Conservation (phyloP, 768 basidiomycete genomes). For the Psilocybe cyanescens region DNA sequence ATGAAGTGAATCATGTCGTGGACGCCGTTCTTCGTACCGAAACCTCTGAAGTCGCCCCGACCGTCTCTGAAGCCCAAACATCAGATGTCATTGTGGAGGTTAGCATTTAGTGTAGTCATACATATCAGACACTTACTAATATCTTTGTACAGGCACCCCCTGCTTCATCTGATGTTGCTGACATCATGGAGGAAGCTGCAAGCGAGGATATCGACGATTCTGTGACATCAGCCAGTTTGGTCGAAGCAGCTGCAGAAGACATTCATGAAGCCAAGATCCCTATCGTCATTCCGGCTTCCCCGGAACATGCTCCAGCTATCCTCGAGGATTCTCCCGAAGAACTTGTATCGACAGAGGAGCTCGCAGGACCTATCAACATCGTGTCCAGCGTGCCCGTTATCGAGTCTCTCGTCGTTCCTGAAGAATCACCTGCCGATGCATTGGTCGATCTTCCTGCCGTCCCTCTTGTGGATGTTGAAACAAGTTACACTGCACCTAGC, state of each 20-base stretch:
- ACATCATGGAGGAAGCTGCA: background rate
- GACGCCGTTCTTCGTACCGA: background rate
- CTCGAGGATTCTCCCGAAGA: background rate
- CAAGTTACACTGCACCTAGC: background rate
- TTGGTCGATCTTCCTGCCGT: conserved; percentile 14
- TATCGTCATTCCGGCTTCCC: background rate
- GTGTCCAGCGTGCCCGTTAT: conserved; percentile 11
- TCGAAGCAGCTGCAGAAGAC: background rate
- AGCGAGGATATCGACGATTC: background rate
- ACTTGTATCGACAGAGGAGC: background rate
- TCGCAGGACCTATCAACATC: conserved; percentile 4
- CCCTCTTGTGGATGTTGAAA: conserved; percentile 10
- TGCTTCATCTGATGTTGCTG: background rate
- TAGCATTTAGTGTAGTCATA: background rate
- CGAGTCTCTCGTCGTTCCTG: conserved; percentile 7
- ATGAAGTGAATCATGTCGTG: background rate
- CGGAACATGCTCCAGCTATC: background rate
- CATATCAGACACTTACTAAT: background rate
- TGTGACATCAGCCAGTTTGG: background rate
- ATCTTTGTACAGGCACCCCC: no score
- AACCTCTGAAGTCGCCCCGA: background rate
- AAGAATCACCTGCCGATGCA: conserved; percentile 11
- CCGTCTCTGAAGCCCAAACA: background rate
- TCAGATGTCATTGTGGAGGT: background rate
- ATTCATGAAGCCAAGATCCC: background rate